Conservation (phyloP, 768 basidiomycete species). For the Nidula microcarpa region DNA sequence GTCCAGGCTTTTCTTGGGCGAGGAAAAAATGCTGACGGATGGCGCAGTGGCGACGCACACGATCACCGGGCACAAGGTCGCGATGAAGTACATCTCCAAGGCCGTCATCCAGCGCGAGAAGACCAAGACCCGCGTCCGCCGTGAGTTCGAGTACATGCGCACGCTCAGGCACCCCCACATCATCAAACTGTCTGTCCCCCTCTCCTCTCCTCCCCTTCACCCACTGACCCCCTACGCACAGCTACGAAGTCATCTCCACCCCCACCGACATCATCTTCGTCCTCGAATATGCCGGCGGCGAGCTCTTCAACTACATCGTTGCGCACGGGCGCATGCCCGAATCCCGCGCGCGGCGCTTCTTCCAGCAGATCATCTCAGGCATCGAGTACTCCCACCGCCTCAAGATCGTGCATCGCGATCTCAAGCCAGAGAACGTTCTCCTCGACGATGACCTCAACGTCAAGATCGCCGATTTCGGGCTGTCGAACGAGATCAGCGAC, state of each 20-base stretch:
- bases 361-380: constrained; percentile 97
- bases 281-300: constrained; percentile 93
- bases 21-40: constrained; percentile 1
- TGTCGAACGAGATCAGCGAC: constrained; percentile 94
- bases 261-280: constrained; percentile 98
- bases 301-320: constrained; percentile 98
- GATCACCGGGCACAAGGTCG: constrained; percentile 92
- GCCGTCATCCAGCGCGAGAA: constrained; percentile 89
- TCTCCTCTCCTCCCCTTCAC: constrained; percentile 5
- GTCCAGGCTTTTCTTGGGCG: constrained; percentile 26
- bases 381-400: constrained; percentile 96
- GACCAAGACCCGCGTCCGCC: constrained; percentile 87
- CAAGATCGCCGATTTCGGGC: constrained; percentile 99
- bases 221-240: constrained; percentile 19
- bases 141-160: constrained; percentile 97
- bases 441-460: constrained; percentile 83
- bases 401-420: constrained; percentile 96
- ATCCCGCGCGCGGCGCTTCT: constrained; percentile 85
- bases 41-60: constrained; percentile 85
- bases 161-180: constrained; percentile 94
- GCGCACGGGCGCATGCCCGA: constrained; percentile 91
- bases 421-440: constrained; percentile 96
- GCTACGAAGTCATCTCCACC: constrained; percentile 89
- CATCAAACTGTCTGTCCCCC: constrained; percentile 80
- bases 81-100: constrained; percentile 97